These are phyloP conservation scores for Ustilago lituana DNA, from an alignment of 1,284 basidiomycete genomes.

Conservation along the genomic window DNA sequence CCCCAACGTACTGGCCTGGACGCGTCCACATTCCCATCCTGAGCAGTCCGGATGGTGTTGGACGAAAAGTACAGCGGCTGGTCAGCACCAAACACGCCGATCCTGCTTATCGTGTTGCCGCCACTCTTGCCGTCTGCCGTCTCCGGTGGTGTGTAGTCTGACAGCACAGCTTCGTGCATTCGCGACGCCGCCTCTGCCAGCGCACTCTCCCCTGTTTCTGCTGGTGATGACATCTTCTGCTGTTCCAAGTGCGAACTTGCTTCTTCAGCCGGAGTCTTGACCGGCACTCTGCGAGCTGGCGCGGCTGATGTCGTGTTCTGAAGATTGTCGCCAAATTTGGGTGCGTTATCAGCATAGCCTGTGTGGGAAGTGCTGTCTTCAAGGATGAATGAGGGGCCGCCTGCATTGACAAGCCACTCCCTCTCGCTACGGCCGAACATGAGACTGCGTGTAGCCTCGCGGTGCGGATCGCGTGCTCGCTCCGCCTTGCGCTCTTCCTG, in stretches of 20 bases:
- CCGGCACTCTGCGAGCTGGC: neutral
- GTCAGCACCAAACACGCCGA: conserved; percentile 17
- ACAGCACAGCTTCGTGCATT: conserved; percentile 23
- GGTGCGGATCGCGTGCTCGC: conserved; percentile 24
- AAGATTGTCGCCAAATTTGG: conserved; percentile 24
- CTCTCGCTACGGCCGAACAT: conserved; percentile 44
- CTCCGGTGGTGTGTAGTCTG: conserved; percentile 9
- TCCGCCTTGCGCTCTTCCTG: conserved; percentile 14
- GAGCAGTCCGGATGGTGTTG: conserved; percentile 4
- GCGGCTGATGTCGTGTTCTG: no score
- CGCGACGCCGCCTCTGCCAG: conserved; percentile 15
- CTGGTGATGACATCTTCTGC: neutral
- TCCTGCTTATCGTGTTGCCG: no score
- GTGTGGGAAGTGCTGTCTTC: no score
- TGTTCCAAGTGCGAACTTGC: conserved; percentile 7
- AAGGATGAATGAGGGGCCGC: conserved; percentile 8
- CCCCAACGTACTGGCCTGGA: no score
- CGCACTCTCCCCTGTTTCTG: neutral
- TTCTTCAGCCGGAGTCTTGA: conserved; percentile 32
- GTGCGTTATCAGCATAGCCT: no score
- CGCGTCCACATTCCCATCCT: no score
- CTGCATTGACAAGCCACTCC: conserved; percentile 46
- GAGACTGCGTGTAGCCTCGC: conserved; percentile 26
- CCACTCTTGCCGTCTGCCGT: neutral
- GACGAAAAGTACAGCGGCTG: conserved; percentile 28